phyloP scores from a whole-genome alignment of 441 rosid genomes.

The Populus hybrid region DNA sequence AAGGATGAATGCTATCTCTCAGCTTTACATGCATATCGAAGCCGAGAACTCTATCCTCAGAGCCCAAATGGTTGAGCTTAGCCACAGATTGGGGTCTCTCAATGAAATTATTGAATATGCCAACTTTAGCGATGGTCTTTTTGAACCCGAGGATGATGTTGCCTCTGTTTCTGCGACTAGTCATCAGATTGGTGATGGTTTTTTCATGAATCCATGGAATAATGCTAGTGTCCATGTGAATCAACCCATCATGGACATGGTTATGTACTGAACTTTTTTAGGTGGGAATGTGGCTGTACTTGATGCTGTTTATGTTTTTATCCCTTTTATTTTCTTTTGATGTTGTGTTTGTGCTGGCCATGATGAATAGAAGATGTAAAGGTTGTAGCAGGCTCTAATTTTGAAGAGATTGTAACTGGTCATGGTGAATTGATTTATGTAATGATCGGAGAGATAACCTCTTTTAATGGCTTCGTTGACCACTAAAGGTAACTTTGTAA shows the following conservation, averaged over 20 bases:
- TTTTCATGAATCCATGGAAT: constrained; percentile 37
- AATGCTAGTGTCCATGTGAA: constrained; percentile 23
- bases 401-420: not conserved
- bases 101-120: constrained; percentile 46
- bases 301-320: not conserved
- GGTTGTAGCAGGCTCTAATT: not conserved
- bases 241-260: constrained; percentile 44
- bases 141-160: constrained; percentile 1
- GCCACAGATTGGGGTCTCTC: constrained; percentile 50
- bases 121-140: constrained; percentile 12
- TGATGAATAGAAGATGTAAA: not conserved
- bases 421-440: not conserved
- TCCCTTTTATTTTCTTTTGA: not conserved
- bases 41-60: constrained; percentile 61
- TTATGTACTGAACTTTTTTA: constrained; percentile 31
- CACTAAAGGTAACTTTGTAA: too few species aligned
- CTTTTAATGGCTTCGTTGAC: too few species aligned
- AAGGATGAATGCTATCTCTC: constrained; percentile 38
- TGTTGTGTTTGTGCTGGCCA: not conserved
- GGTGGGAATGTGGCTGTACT: not conserved
- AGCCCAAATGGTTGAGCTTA: constrained; percentile 61
- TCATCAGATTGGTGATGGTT: constrained; percentile 25
- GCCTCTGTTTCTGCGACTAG: not conserved
- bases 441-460: too few species aligned
- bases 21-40: constrained; percentile 43